Evolutionary conservation across 192 early-diverging fungal species (phyloP).

Genomic region (Helicostylum pulchrum): DNA sequence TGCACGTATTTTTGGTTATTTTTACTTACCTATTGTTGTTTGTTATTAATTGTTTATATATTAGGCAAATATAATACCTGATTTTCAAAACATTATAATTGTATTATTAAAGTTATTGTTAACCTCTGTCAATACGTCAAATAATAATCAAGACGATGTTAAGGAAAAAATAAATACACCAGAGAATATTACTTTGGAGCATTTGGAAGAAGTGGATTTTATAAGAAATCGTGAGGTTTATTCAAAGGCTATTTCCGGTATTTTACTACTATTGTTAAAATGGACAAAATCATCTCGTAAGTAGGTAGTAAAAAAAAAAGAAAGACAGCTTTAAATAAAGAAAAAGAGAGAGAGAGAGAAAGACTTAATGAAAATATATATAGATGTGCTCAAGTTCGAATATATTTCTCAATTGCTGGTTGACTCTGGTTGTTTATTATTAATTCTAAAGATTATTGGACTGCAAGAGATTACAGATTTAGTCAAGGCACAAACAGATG

Average conservation of each 20-base stretch:
- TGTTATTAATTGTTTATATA: no score
- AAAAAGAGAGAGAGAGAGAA: neutral
- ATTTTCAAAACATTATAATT: conserved; percentile 52
- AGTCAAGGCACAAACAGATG: conserved; percentile 47
- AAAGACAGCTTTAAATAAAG: neutral
- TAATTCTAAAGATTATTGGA: conserved; percentile 81
- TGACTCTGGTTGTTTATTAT: conserved; percentile 79
- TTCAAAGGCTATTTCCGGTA: conserved; percentile 68
- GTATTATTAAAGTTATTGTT: conserved; percentile 51
- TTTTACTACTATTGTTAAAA: conserved; percentile 65
- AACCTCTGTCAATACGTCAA: conserved; percentile 28
- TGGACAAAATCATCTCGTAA: conserved; percentile 65
- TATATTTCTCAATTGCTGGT: conserved; percentile 74
- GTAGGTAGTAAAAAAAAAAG: neutral
- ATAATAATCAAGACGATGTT: no score
- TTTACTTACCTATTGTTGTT: no score
- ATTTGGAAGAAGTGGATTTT: conserved; percentile 48
- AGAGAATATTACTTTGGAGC: neutral
- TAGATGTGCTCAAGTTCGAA: conserved; percentile 73
- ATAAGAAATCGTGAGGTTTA: conserved; percentile 69
- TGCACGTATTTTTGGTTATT: neutral
- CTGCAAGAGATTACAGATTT: conserved; percentile 56
- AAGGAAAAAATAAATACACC: conserved; percentile 1
- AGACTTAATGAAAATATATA: neutral
- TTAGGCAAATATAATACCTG: conserved; percentile 39